phyloP scores from a whole-genome alignment of 1,284 basidiomycete species.

The Cryptococcus sp. region DNA sequence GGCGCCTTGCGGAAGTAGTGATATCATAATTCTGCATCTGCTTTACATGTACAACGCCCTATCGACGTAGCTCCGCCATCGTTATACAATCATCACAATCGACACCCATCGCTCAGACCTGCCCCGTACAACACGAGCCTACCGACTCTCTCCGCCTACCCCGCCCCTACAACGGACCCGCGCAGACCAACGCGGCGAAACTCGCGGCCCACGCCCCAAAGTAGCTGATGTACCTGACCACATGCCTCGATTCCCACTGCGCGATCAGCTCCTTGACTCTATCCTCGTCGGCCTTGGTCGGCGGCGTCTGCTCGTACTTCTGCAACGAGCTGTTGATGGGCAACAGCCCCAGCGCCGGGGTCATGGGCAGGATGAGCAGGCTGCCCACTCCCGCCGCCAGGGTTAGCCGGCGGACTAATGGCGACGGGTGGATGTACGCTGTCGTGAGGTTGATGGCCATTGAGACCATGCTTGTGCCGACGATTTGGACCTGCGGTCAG shows the following conservation, averaged over 20 bases:
- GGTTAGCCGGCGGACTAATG: constrained; percentile 20
- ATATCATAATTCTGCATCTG: too few relatives aligned
- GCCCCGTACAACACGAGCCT: too few relatives aligned
- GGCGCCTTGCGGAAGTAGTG: too few relatives aligned
- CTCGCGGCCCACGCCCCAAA: constrained; percentile 11
- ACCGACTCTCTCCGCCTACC: neutral
- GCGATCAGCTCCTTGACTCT: constrained; percentile 20
- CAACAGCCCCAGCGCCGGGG: constrained; percentile 16
- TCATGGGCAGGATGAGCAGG: constrained; percentile 28
- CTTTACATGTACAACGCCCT: too few relatives aligned
- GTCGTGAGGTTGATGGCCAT: constrained; percentile 18
- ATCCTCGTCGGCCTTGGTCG: neutral
- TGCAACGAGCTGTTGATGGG: constrained; percentile 25
- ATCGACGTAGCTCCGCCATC: too few relatives aligned
- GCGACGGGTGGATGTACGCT: constrained; percentile 20
- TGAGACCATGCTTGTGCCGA: constrained; percentile 13
- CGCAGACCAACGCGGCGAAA: constrained; percentile 8
- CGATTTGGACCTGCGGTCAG: constrained; percentile 14
- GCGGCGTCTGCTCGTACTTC: constrained; percentile 9
- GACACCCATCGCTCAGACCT: too few relatives aligned
- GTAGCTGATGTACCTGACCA: constrained; percentile 16
- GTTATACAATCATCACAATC: too few relatives aligned
- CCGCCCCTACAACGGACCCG: neutral
- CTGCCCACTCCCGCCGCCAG: constrained; percentile 22
- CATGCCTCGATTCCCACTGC: constrained; percentile 27